Conservation (phyloP, 306 rosid genomes). For the Vigna hirtella region DNA sequence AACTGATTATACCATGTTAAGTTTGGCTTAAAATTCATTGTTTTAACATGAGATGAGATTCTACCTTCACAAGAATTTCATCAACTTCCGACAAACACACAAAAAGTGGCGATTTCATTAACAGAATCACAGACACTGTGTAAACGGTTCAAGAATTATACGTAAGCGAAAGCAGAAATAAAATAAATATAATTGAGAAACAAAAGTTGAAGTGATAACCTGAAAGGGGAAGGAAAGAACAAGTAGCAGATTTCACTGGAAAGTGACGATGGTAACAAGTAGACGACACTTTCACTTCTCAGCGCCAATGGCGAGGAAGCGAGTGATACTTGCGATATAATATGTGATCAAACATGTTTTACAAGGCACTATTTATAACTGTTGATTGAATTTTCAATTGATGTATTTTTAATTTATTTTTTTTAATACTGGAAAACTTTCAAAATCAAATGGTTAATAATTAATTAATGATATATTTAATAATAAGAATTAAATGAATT, state of each 20-base stretch:
- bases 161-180: neutral
- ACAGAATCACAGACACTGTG: neutral
- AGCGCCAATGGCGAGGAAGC: neutral
- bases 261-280: neutral
- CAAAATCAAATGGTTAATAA: too few relatives aligned
- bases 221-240: neutral
- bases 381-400: too few relatives aligned
- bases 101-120: neutral
- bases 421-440: too few relatives aligned
- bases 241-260: neutral
- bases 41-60: too few relatives aligned
- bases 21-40: too few relatives aligned
- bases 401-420: too few relatives aligned
- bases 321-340: neutral
- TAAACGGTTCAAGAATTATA: neutral
- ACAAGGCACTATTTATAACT: too few relatives aligned
- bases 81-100: too few relatives aligned
- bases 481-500: too few relatives aligned
- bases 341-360: neutral
- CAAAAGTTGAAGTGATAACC: neutral
- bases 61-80: too few relatives aligned
- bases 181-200: neutral
- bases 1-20: too few relatives aligned
- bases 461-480: too few relatives aligned
- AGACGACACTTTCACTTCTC: neutral